Evolutionary conservation across 108 stramenopile genomes (phyloP).

Genomic region (Poteriospumella lacustris): DNA sequence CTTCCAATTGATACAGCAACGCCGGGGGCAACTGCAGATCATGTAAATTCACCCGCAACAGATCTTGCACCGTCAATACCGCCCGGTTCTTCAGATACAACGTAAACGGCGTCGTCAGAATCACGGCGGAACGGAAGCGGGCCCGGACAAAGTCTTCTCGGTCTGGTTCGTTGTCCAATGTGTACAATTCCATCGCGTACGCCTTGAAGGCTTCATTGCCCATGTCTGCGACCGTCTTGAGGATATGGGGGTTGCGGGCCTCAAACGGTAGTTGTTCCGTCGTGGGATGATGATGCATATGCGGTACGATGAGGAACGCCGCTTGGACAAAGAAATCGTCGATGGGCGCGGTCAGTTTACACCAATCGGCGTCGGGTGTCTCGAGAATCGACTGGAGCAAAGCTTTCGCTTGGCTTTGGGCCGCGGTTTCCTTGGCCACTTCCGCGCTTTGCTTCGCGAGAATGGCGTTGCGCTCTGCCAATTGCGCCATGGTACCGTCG

Average conservation of each 20-base stretch:
- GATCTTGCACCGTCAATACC: background rate
- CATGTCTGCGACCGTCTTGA: background rate
- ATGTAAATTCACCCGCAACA: background rate
- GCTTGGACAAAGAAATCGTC: slow-evolving; percentile 16
- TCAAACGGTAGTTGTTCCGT: background rate
- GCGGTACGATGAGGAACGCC: slow-evolving; percentile 23
- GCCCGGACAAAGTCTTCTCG: background rate
- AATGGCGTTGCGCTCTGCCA: no score
- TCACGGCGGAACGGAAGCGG: slow-evolving; percentile 20
- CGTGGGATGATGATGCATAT: no score
- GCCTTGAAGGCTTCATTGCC: background rate
- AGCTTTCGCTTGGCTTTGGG: no score
- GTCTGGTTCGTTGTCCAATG: background rate
- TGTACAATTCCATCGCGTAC: background rate
- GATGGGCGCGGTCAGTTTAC: background rate
- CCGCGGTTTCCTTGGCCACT: no score
- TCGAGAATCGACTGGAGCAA: no score
- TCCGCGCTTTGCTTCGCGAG: no score
- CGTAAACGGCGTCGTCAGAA: slow-evolving; percentile 14
- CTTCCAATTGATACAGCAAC: background rate
- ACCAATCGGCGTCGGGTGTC: no score
- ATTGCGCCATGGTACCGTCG: no score
- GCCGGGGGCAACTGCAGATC: background rate
- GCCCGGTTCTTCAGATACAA: background rate
- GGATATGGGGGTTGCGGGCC: no score